Percentiles rank a stretch among this genome's conserved stretches.
Conservation (phyloP, 306 rosid species). For the Senna tora region DNA sequence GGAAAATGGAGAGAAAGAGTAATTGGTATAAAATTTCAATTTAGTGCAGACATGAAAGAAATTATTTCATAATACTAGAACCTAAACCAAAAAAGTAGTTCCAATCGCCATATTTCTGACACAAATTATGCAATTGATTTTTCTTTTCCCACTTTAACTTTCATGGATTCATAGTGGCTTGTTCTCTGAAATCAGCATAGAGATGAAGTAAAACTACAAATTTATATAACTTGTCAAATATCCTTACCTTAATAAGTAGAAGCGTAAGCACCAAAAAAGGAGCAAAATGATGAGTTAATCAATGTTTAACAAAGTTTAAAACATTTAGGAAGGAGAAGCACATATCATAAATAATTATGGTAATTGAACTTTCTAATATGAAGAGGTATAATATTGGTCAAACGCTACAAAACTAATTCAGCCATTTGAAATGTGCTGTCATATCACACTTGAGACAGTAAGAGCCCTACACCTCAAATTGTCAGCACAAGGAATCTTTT, state of each 20-base stretch:
- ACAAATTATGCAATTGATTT: constrained; percentile 3
- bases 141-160: constrained; percentile 10
- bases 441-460: not conserved
- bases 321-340: not conserved
- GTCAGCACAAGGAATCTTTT: constrained; percentile 17
- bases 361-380: constrained; percentile 32
- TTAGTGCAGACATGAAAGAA: constrained; percentile 20
- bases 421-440: not conserved
- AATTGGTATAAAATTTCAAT: constrained; percentile 20
- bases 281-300: constrained; percentile 24
- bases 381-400: constrained; percentile 14
- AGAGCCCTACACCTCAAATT: constrained; percentile 26
- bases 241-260: constrained; percentile 13
- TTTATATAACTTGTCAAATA: constrained; percentile 26
- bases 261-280: constrained; percentile 23
- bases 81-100: constrained; percentile 20
- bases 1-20: constrained; percentile 3
- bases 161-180: not conserved
- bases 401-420: constrained; percentile 36
- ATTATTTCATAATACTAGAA: constrained; percentile 29
- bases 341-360: not conserved
- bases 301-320: constrained; percentile 28
- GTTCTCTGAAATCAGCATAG: constrained; percentile 25
- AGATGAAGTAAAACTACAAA: not conserved
- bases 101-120: constrained; percentile 26